Percentiles rank a stretch among this genome's conserved stretches.
phyloP scores from a whole-genome alignment of 2,329 filamentous ascomycete species.

The Arthrobotrys entomopaga region DNA sequence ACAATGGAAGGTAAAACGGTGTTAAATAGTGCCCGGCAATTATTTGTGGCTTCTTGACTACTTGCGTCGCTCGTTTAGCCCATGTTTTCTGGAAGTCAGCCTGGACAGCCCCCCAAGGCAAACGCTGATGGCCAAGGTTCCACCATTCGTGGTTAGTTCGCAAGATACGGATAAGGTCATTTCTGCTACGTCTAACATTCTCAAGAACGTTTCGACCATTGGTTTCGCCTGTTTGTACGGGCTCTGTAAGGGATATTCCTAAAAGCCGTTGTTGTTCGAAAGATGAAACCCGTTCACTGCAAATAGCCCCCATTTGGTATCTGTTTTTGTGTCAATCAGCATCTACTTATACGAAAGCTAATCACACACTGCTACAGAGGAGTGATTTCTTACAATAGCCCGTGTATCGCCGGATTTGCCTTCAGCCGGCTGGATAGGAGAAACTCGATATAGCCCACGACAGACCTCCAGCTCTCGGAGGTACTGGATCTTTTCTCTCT shows the following conservation, averaged over 20 bases:
- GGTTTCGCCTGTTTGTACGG: constrained; percentile 15
- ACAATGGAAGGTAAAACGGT: constrained; percentile 51
- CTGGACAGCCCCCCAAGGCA: constrained; percentile 37
- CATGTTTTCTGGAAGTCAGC: constrained; percentile 42
- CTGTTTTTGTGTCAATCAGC: constrained; percentile 20
- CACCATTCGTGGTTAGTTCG: constrained; percentile 54
- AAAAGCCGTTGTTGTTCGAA: constrained; percentile 46
- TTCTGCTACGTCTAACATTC: constrained; percentile 39
- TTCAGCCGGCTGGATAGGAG: constrained; percentile 42
- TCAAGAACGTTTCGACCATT: constrained; percentile 33
- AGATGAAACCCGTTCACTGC: constrained; percentile 45
- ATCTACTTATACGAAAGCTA: neutral
- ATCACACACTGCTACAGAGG: neutral
- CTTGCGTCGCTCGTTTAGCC: constrained; percentile 30
- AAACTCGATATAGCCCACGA: constrained; percentile 48
- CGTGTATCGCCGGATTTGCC: constrained; percentile 46
- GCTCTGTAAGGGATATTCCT: constrained; percentile 33
- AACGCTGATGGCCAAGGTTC: constrained; percentile 47
- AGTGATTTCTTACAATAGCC: constrained; percentile 35
- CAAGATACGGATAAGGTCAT: constrained; percentile 38
- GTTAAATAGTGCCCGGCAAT: constrained; percentile 46
- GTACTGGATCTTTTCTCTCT: constrained; percentile 42
- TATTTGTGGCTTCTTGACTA: constrained; percentile 25
- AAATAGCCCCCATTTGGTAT: constrained; percentile 51
- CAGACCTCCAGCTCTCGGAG: constrained; percentile 48